Conservation (phyloP, 208 protist species). For the Acanthamoeba lenticulata region DNA sequence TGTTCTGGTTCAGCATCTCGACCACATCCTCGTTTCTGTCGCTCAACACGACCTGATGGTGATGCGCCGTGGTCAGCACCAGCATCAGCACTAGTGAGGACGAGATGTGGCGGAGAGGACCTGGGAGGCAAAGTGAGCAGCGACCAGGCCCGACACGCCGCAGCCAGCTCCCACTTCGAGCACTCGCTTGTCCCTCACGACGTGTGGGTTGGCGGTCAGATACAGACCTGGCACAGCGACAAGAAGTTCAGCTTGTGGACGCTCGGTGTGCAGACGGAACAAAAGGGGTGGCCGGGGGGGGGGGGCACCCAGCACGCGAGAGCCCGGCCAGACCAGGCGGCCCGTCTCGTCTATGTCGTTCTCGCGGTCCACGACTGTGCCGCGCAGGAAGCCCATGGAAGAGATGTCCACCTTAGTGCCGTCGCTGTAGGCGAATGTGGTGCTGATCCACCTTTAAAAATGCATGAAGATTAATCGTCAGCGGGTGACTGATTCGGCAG, state of each 20-base stretch:
- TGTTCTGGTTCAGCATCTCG: not conserved
- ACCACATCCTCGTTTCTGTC: constrained; percentile 2
- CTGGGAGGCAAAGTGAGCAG: not conserved
- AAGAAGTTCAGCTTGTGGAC: not conserved
- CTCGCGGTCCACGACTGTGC: not conserved
- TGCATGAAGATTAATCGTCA: no score
- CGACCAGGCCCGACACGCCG: constrained; percentile 4
- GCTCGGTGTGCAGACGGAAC: not conserved
- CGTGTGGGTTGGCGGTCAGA: not conserved
- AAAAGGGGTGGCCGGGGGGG: not conserved
- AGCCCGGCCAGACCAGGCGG: not conserved
- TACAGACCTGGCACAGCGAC: not conserved
- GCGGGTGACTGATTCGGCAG: no score
- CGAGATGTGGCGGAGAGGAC: not conserved
- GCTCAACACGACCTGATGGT: constrained; percentile 5
- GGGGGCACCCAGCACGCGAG: not conserved
- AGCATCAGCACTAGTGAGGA: no score
- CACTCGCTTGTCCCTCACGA: not conserved
- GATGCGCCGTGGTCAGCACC: not conserved
- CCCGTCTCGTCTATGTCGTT: constrained; percentile 37
- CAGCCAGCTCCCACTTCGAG: constrained; percentile 5
- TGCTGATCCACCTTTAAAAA: not conserved
- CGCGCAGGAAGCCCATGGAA: not conserved
- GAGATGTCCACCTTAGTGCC: not conserved
- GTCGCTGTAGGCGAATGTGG: not conserved